Conservation (phyloP, 2,329 filamentous ascomycete species). For the Aspergillus piperis region DNA sequence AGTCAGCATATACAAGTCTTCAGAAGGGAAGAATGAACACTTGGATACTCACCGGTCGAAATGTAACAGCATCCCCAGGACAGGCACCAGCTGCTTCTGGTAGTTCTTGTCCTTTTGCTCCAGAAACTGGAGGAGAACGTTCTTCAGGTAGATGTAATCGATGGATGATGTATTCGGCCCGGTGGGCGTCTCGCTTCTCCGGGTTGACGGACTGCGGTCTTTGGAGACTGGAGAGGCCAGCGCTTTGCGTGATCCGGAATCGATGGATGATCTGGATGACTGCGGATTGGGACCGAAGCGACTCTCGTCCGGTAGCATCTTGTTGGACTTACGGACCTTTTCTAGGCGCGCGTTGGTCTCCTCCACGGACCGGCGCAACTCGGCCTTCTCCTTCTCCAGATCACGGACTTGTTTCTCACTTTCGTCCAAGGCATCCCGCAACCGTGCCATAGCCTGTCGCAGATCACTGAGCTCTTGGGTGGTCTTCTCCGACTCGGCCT, state of each 20-base stretch:
- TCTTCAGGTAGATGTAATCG: slow-evolving; percentile 67
- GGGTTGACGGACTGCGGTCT: slow-evolving; percentile 34
- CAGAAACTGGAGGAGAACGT: slow-evolving; percentile 66
- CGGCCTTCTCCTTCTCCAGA: slow-evolving; percentile 77
- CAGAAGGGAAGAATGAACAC: neutral
- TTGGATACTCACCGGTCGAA: slow-evolving; percentile 58
- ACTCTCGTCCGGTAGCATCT: slow-evolving; percentile 61
- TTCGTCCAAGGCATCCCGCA: slow-evolving; percentile 80
- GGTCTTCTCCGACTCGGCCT: slow-evolving; percentile 68
- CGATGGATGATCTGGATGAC: slow-evolving; percentile 61
- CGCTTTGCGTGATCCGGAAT: slow-evolving; percentile 51
- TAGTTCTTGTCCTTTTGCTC: slow-evolving; percentile 69
- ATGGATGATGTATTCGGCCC: slow-evolving; percentile 38
- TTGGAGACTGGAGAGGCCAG: slow-evolving; percentile 52
- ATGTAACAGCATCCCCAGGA: slow-evolving; percentile 65
- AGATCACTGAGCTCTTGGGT: slow-evolving; percentile 74
- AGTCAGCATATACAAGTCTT: slow-evolving; percentile 14
- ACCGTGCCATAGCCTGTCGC: slow-evolving; percentile 71
- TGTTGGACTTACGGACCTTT: slow-evolving; percentile 71
- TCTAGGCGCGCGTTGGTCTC: slow-evolving; percentile 77
- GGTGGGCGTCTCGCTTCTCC: slow-evolving; percentile 42
- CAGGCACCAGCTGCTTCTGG: slow-evolving; percentile 67
- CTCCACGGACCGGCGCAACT: slow-evolving; percentile 74
- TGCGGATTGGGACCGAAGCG: slow-evolving; percentile 50
- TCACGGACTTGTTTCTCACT: slow-evolving; percentile 82